Evolutionary conservation across 140 eudicot species (phyloP).

Genomic region (Cichorium intybus): DNA sequence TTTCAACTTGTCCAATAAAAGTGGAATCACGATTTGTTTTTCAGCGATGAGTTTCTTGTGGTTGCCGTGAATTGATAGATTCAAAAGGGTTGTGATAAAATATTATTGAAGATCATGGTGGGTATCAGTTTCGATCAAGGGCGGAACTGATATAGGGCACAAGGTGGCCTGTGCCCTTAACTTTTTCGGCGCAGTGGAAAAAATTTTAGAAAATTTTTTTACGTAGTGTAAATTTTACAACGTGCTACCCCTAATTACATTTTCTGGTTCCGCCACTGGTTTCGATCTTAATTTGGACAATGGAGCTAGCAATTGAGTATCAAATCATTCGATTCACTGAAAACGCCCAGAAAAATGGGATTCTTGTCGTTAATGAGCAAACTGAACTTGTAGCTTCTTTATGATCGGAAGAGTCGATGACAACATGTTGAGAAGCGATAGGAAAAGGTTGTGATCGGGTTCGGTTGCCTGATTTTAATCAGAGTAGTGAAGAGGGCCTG

Average conservation of each 20-base stretch:
- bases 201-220: no score
- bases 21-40: conserved; percentile 49
- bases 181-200: no score
- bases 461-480: conserved; percentile 44
- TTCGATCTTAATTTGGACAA: conserved; percentile 34
- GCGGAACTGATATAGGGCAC: no score
- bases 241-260: no score
- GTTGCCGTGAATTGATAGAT: conserved; percentile 69
- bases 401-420: conserved; percentile 50
- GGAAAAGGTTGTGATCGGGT: conserved; percentile 49
- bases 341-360: conserved; percentile 71
- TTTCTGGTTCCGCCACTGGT: no score
- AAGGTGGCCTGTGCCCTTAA: no score
- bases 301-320: conserved; percentile 53
- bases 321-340: conserved; percentile 55
- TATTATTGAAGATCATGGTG: conserved; percentile 71
- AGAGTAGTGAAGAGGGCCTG: conserved; percentile 33
- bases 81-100: conserved; percentile 72
- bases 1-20: conserved; percentile 58
- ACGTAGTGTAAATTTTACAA: no score
- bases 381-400: conserved; percentile 71
- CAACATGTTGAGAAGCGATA: conserved; percentile 51
- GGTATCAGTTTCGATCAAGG: no score
- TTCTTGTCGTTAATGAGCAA: conserved; percentile 63
- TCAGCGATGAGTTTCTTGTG: conserved; percentile 82